Evolutionary conservation across 2,329 filamentous ascomycete species (phyloP).

Genomic region (Fusarium euwallaceae): DNA sequence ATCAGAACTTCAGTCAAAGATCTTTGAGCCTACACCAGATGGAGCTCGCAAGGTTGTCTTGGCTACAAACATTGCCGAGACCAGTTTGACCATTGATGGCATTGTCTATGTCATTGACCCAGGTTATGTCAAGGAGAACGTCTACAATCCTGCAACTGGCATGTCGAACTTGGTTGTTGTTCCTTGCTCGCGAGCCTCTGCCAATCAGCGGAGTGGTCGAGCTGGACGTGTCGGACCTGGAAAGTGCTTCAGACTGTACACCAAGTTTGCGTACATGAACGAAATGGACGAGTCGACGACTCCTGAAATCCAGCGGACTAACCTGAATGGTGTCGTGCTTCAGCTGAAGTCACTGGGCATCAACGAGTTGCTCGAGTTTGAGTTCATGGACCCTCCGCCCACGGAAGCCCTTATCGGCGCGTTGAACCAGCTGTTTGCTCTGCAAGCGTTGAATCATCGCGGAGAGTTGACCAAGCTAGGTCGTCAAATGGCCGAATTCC

Average conservation of each 20-base stretch:
- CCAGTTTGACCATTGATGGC: slow-evolving; percentile 93
- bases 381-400: slow-evolving; percentile 95
- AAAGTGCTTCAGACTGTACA: slow-evolving; percentile 94
- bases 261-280: slow-evolving; percentile 93
- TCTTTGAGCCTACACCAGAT: slow-evolving; percentile 92
- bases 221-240: slow-evolving; percentile 93
- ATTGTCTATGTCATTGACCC: slow-evolving; percentile 97
- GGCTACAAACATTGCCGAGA: slow-evolving; percentile 97
- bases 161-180: slow-evolving; percentile 94
- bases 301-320: slow-evolving; percentile 92
- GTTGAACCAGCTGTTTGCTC: slow-evolving; percentile 89
- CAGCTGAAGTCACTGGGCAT: slow-evolving; percentile 92
- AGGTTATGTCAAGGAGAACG: slow-evolving; percentile 95
- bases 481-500: slow-evolving; percentile 95
- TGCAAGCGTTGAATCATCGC: slow-evolving; percentile 89
- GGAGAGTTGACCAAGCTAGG: slow-evolving; percentile 92
- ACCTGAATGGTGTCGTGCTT: slow-evolving; percentile 86
- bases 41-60: slow-evolving; percentile 91
- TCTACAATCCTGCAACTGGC: slow-evolving; percentile 90
- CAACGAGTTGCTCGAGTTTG: slow-evolving; percentile 91
- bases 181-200: slow-evolving; percentile 90
- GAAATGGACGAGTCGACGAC: slow-evolving; percentile 94
- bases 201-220: slow-evolving; percentile 92
- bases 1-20: slow-evolving; percentile 89
- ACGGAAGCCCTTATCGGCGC: slow-evolving; percentile 90